Evolutionary conservation across 352 stramenopile species (phyloP).

Genomic region (Globisporangium nodosum): DNA sequence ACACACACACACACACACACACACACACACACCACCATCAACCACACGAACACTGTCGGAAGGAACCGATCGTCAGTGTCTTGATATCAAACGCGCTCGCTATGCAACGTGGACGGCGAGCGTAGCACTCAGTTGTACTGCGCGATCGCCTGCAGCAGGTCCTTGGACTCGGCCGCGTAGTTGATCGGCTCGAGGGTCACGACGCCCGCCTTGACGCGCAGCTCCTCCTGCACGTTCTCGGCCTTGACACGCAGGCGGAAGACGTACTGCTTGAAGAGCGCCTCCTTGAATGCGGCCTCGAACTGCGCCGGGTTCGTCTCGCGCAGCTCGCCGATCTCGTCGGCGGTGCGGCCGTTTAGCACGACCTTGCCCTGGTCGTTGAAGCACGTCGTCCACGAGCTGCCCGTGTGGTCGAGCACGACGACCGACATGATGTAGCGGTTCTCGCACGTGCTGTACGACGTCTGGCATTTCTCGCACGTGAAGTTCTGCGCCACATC

Average conservation of each 20-base stretch:
- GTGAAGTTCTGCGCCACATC: constrained; percentile 93
- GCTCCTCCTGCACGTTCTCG: constrained; percentile 95
- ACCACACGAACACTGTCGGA: no score
- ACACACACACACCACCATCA: background rate
- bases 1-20: no score
- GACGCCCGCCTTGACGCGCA: constrained; percentile 91
- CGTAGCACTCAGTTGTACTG: constrained; percentile 57
- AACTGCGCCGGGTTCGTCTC: constrained; percentile 86
- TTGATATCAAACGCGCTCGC: constrained; percentile 4
- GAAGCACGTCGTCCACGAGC: constrained; percentile 95
- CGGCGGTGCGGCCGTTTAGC: constrained; percentile 87
- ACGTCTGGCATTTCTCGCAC: constrained; percentile 96
- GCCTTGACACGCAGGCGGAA: constrained; percentile 91
- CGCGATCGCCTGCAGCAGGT: constrained; percentile 91
- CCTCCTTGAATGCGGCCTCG: constrained; percentile 92
- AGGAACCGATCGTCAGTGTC: no score
- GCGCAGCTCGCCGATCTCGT: constrained; percentile 88
- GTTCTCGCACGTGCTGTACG: constrained; percentile 91
- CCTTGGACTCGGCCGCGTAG: constrained; percentile 89
- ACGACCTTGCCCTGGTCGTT: constrained; percentile 95
- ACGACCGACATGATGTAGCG: constrained; percentile 95
- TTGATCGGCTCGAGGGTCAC: constrained; percentile 91
- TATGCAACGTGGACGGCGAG: background rate
- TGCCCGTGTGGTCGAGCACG: constrained; percentile 92
- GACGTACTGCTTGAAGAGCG: constrained; percentile 88